phyloP scores from a whole-genome alignment of 2,329 filamentous ascomycete species.

The Xylogone sp. region DNA sequence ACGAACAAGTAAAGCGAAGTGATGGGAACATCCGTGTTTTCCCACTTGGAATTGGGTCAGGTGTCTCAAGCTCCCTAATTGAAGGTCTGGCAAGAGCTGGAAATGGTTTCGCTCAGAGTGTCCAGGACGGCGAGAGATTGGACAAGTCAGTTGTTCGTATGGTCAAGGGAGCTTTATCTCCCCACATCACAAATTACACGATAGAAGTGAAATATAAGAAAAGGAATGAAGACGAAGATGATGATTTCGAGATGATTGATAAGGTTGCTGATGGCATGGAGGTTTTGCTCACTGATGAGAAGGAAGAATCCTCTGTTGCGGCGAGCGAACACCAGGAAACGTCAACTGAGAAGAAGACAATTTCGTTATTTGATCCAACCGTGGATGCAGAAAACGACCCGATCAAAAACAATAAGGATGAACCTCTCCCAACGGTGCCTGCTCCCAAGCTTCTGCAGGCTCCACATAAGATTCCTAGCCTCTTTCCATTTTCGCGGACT shows the following conservation, averaged over 20 bases:
- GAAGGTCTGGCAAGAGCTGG: constrained; percentile 52
- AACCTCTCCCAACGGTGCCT: constrained; percentile 48
- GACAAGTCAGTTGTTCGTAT: constrained; percentile 68
- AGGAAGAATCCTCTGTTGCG: constrained; percentile 18
- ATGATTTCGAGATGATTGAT: constrained; percentile 62
- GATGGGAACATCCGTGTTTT: constrained; percentile 48
- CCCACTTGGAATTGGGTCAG: constrained; percentile 48
- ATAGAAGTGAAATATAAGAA: constrained; percentile 58
- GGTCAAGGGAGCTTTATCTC: constrained; percentile 66
- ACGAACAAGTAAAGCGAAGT: constrained; percentile 33
- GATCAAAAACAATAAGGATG: constrained; percentile 34
- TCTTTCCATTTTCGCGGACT: constrained; percentile 65
- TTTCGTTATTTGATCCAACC: constrained; percentile 57
- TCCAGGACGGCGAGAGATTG: constrained; percentile 60
- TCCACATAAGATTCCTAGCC: constrained; percentile 56
- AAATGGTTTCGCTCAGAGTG: constrained; percentile 58
- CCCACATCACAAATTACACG: constrained; percentile 61
- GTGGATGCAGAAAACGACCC: constrained; percentile 26
- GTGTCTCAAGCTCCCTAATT: constrained; percentile 48
- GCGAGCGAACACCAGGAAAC: constrained; percentile 4
- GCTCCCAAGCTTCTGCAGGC: constrained; percentile 60
- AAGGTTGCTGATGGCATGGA: constrained; percentile 47
- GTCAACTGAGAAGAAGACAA: constrained; percentile 12
- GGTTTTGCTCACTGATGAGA: constrained; percentile 23
- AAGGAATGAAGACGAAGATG: constrained; percentile 27